Evolutionary conservation across 2,329 filamentous ascomycete genomes (phyloP).

Genomic region (Amylocarpus encephaloides): DNA sequence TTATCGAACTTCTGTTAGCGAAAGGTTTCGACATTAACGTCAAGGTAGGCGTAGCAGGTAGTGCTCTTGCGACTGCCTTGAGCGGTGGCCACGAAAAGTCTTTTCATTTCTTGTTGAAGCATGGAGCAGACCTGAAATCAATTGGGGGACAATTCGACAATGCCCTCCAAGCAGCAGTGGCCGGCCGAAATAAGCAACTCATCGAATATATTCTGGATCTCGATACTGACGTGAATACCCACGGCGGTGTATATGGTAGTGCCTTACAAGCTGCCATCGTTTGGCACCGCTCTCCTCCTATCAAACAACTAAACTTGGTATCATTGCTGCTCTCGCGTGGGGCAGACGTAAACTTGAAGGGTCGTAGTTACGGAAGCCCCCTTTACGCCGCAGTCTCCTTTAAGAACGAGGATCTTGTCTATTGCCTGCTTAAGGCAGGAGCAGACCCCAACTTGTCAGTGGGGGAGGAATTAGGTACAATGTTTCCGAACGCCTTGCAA

Average conservation of each 20-base stretch:
- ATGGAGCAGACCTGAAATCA: too few relatives aligned
- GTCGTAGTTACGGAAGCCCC: conserved; percentile 8
- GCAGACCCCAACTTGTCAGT: conserved; percentile 10
- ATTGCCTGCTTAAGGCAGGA: conserved; percentile 5
- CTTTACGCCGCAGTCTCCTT: conserved; percentile 13
- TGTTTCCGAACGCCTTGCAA: conserved; percentile 1
- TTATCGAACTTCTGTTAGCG: conserved; percentile 1
- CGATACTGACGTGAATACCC: conserved; percentile 12
- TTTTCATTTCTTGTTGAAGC: too few relatives aligned
- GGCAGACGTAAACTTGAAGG: conserved; percentile 10
- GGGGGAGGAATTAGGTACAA: not conserved
- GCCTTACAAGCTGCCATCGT: conserved; percentile 10
- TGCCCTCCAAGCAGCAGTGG: conserved; percentile 1
- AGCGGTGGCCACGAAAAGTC: not conserved
- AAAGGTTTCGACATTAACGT: conserved; percentile 1
- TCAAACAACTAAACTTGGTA: not conserved
- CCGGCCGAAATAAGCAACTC: not conserved
- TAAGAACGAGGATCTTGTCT: not conserved
- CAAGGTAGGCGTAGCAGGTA: not conserved
- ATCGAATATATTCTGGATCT: conserved; percentile 5
- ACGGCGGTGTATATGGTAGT: conserved; percentile 8
- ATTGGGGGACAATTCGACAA: too few relatives aligned
- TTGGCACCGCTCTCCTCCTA: not conserved
- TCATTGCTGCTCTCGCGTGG: conserved; percentile 8
- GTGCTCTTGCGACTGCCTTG: conserved; percentile 6